Evolutionary conservation across 371 early-diverging fungal genomes (phyloP), one percentile per base, ranked within the genome.

Genomic region (Mucor piriformis): DNA sequence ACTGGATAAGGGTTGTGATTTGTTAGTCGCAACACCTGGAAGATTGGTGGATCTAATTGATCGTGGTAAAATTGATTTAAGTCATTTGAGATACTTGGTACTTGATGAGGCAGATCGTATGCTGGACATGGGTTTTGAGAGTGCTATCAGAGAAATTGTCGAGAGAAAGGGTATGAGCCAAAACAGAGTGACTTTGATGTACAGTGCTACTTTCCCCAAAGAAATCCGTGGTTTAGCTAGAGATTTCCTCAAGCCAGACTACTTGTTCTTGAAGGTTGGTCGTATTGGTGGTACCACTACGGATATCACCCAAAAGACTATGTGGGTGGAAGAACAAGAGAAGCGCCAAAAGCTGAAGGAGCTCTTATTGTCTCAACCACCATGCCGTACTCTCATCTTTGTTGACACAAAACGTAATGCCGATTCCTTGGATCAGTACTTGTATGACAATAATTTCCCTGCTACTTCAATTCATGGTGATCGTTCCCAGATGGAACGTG

Each of bases 41-140:
- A 85, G 99, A 52, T 79, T 99, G 12, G 91, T 93, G 54, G 99
- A 99, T 67, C 85, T 99, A 76, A 81, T 98, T 43, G 87, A 93
- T 48, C 79, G 89, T 43, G 86, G 88, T 2, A 82, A 82, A 46
- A 83, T 95, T 15, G 92, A 91, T 34, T 78, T 99, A 46, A 72
- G 85, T 16, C 78, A 92, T 46, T 92, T 98, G 37, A 70, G 70
- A n/a, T 97, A 95, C 64, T 73, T 98, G n/a, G 95, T 99, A 23
- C 81, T 99, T 57, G 99, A 99, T 76, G 99, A 99, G 65, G 97
- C 98, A 6, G 98, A 98, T 73, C 86, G 97, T 57, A 97, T 98
- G 98, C 72, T 99, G 46, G 99, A 99, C 73, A 97, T 98, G 98
- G 99, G 99, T 50, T 99, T 99, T 71, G 99, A 99, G 78, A 88